Evolutionary conservation across 192 early-diverging fungal species (phyloP).

Genomic region (Polychytrium aggregatum): DNA sequence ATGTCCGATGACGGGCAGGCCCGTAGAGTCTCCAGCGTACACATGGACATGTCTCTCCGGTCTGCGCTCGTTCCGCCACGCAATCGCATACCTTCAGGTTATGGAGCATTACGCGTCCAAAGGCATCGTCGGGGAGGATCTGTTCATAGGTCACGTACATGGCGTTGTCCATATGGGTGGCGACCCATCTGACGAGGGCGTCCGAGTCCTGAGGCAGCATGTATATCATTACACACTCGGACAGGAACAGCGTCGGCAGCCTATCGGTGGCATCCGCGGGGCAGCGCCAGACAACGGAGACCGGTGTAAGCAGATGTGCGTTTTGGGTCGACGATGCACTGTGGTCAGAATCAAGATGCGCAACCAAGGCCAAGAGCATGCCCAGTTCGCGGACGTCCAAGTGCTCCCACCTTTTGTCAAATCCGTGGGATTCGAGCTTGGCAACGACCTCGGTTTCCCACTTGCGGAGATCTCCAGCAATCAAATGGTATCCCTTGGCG

Average conservation of each 20-base stretch:
- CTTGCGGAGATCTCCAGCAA: slow-evolving; percentile 71
- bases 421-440: slow-evolving; percentile 41
- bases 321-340: too few relatives aligned
- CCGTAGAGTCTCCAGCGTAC: not conserved
- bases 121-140: slow-evolving; percentile 79
- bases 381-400: too few relatives aligned
- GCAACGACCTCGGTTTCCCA: slow-evolving; percentile 49
- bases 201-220: slow-evolving; percentile 55
- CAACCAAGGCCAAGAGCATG: too few relatives aligned
- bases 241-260: slow-evolving; percentile 76
- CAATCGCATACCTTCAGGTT: slow-evolving; percentile 61
- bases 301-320: too few relatives aligned
- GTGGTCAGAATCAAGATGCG: too few relatives aligned
- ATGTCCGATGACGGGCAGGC: too few relatives aligned
- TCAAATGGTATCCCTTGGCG: slow-evolving; percentile 50
- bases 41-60: not conserved
- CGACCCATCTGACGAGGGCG: slow-evolving; percentile 1
- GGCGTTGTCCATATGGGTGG: not conserved
- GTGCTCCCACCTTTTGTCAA: slow-evolving; percentile 47
- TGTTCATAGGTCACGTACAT: slow-evolving; percentile 83
- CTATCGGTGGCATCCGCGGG: too few relatives aligned
- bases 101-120: slow-evolving; percentile 84
- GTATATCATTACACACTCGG: slow-evolving; percentile 93
- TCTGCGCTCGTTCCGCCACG: too few relatives aligned
- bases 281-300: too few relatives aligned